Evolutionary conservation across 768 basidiomycete genomes (phyloP), one percentile per base, ranked within the genome.

Genomic region (Candolleomyces aberdarensis): DNA sequence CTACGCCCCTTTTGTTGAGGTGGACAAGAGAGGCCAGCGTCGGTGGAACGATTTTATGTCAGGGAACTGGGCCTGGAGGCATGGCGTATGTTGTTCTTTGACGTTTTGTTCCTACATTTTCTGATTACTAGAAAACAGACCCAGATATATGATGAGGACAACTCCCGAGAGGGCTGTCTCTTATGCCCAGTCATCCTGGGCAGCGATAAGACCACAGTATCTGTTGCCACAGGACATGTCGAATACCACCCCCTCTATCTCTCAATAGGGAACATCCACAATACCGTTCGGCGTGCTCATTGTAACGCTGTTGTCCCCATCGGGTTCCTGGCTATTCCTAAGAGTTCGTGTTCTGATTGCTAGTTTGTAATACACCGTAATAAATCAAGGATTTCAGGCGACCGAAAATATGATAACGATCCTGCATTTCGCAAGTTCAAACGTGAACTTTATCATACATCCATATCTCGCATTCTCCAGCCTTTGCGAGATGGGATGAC

Each of bases 151-250:
- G 29, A 26, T 3, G 51, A 36, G 20, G 59, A 70, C 58, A 59
- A 57, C 3, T 26, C 52, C 1, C 75, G 59, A 0, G 64, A 67
- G 54, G 73, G 74, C 2, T 56, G 73, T 0, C 67, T 71, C 59
- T 70, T 72, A 56, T 66, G 69, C 3, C 75, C 77, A 0, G 52
- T 76, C 32, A 70, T 77, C 26, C 65, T 73, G 10, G 74, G 76
- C 2, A 74, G 73, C 32, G 73, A 78, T 57, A 77, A 78, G 57
- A 78, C 75, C 0, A 74, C 70, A 0, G 72, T 74, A 1, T 77
- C 75, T 1, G 72, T 76, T 19, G 73, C 71, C 0, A 76, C 73
- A 0, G 72, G 76, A 0, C 69, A 78, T 11, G 70, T 66, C 11
- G 70, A 77, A 49, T 78, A 74, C 51, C 75, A 72, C 22, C 76